Evolutionary conservation across 148 eudicot species (phyloP).

Genomic region (Heliamphora exappendiculata): DNA sequence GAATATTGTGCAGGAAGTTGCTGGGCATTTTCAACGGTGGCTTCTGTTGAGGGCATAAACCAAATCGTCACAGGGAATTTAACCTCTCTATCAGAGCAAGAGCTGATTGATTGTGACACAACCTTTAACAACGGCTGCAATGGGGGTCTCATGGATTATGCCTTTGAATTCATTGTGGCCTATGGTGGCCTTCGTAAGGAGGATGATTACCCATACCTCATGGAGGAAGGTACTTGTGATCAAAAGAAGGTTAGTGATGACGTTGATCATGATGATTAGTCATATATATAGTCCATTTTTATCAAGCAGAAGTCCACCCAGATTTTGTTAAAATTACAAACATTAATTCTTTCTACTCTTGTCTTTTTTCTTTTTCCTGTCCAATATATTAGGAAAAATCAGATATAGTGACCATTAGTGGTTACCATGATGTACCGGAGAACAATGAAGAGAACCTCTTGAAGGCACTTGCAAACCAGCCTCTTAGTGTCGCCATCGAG

Average conservation of each 20-base stretch:
- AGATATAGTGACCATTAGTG: constrained; percentile 59
- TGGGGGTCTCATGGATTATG: constrained; percentile 98
- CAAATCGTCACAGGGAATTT: constrained; percentile 82
- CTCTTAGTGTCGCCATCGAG: constrained; percentile 83
- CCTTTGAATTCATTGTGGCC: constrained; percentile 55
- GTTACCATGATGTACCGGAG: constrained; percentile 82
- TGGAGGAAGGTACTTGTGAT: constrained; percentile 97
- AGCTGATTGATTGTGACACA: constrained; percentile 87
- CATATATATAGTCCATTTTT: not conserved
- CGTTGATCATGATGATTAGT: not conserved
- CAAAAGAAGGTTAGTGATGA: constrained; percentile 38
- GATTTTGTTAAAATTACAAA: not conserved
- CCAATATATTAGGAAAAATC: constrained; percentile 27
- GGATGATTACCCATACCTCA: constrained; percentile 85
- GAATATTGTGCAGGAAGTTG: constrained; percentile 62
- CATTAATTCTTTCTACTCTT: not conserved
- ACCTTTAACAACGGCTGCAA: constrained; percentile 70
- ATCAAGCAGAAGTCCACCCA: not conserved
- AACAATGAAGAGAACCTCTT: constrained; percentile 66
- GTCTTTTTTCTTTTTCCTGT: not conserved
- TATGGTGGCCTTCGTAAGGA: constrained; percentile 85
- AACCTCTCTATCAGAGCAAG: constrained; percentile 83
- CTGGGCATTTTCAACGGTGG: constrained; percentile 98
- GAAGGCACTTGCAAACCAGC: constrained; percentile 95
- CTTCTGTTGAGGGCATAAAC: constrained; percentile 95